Base-by-base conservation (phyloP, 176 grass and related monocot species). In the Oryza glaberrima region DNA sequence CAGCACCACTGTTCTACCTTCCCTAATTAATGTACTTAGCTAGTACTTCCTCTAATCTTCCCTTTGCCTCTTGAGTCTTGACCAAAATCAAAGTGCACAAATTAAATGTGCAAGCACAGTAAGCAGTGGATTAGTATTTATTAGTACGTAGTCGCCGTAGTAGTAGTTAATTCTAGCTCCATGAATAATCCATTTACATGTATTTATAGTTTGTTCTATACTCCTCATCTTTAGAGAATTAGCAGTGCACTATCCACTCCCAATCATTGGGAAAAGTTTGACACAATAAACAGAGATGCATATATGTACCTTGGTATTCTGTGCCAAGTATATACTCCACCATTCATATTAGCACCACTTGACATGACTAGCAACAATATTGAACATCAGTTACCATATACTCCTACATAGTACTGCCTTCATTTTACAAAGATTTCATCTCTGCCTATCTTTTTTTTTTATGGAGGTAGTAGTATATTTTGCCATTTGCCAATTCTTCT, bases 231-330 rank as follows among this genome's bases (percentile, higher is more conserved):
- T 22, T 45, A 69, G 56, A 11, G 45, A 47, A 11, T 49, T 56
- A 56, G 5, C 54, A n/a, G 17, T n/a, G n/a, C 7, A 20, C 4
- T 76, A 47, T 54, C 30, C 11, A 25, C 4, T 69, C 17, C 44
- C 80, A 86, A 86, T 86, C 60, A 86, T 86, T 80, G 28, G 65
- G 65, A 83, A 30, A 87, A 80, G 80, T 69, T 87, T 79, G 81
- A 70, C 65, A 79, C 80, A 64, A 64, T 46, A 22, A n/a, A 68
- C 9, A 63, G 52, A 79, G 9, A 43, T 11, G 51, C 34, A 69
- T 16, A 80, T 46, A 35, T n/a, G 76, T 70, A 84, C 43, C 6
- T 71, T 77, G 77, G 30, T 75, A 86, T 86, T 86, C 60, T 38
- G 36, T 38, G 36, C 36, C 60, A n/a, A n/a, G 3, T 6, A 81